Conservation (phyloP, 768 basidiomycete genomes). For the Paxillus ammoniavirescens region DNA sequence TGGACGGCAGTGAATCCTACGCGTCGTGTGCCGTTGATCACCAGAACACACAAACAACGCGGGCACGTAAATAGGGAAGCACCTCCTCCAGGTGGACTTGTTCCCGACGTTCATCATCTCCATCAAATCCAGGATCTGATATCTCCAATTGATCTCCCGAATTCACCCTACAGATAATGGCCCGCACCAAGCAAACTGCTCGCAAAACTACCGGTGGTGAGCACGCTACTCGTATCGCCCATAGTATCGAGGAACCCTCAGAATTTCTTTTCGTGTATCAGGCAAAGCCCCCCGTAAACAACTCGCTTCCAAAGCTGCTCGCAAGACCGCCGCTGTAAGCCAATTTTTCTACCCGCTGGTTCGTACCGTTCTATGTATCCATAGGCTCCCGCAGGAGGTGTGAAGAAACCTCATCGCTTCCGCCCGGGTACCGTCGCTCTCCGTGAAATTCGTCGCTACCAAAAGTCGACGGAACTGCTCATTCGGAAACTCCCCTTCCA, state of each 20-base stretch:
- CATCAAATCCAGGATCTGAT: no score
- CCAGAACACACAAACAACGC: background rate
- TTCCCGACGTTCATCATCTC: background rate
- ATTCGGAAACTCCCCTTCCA: slow-evolving; percentile 71
- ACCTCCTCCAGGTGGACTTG: background rate
- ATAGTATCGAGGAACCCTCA: background rate
- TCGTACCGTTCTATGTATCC: slow-evolving; percentile 4
- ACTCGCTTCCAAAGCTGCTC: slow-evolving; percentile 59
- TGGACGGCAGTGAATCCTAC: background rate
- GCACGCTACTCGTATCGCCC: slow-evolving; percentile 1
- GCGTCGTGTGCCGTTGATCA: slow-evolving; percentile 8
- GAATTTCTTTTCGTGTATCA: slow-evolving; percentile 14
- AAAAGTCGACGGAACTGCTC: slow-evolving; percentile 62
- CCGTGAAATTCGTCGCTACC: slow-evolving; percentile 68
- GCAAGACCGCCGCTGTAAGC: slow-evolving; percentile 53
- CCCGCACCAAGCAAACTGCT: slow-evolving; percentile 78
- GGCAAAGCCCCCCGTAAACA: slow-evolving; percentile 63
- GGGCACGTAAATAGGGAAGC: slow-evolving; percentile 1
- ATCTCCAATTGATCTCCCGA: background rate
- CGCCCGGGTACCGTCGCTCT: slow-evolving; percentile 77
- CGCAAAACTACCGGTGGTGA: slow-evolving; percentile 78
- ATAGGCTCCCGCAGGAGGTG: slow-evolving; percentile 56
- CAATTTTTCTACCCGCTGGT: background rate
- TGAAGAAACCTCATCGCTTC: slow-evolving; percentile 84
- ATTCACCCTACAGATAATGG: slow-evolving; percentile 41